phyloP scores from a whole-genome alignment of 495 filamentous ascomycete species.

The Articulospora tetracladia region DNA sequence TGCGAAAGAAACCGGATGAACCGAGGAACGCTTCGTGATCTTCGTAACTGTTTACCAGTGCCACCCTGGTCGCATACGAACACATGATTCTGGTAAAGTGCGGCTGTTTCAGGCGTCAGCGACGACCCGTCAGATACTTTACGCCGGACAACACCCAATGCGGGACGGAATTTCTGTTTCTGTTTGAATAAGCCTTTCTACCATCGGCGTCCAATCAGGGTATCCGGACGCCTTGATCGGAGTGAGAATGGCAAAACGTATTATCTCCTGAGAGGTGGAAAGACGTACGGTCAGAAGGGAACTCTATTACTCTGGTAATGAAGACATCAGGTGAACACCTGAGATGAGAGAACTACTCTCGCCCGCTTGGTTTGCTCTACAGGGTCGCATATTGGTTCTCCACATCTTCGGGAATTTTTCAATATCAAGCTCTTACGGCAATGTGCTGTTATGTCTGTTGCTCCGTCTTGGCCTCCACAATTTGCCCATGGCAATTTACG shows the following conservation, averaged over 20 bases:
- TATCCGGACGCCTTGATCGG: no score
- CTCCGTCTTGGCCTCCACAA: background rate
- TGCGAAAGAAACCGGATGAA: no score
- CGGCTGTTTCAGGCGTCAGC: background rate
- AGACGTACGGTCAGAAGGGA: background rate
- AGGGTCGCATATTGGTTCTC: no score
- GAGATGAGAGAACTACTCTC: background rate
- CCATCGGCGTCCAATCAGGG: no score
- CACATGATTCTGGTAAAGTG: conserved; percentile 3
- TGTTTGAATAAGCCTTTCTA: background rate
- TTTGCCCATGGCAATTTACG: no score
- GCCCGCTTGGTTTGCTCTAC: no score
- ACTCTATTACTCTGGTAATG: background rate
- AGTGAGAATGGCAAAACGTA: no score
- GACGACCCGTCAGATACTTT: background rate
- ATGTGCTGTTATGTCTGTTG: background rate
- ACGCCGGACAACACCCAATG: background rate
- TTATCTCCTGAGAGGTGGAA: background rate
- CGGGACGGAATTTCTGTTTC: background rate
- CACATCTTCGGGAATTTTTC: background rate
- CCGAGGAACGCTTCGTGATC: background rate
- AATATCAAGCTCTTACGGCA: background rate
- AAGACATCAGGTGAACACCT: background rate
- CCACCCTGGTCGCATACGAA: background rate
- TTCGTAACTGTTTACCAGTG: background rate